A percentile compares a stretch with the other conserved stretches of the same genome.
Evolutionary conservation across 176 grass and related monocot species (phyloP).

Genomic region (Rhipidocladum racemiflorum): DNA sequence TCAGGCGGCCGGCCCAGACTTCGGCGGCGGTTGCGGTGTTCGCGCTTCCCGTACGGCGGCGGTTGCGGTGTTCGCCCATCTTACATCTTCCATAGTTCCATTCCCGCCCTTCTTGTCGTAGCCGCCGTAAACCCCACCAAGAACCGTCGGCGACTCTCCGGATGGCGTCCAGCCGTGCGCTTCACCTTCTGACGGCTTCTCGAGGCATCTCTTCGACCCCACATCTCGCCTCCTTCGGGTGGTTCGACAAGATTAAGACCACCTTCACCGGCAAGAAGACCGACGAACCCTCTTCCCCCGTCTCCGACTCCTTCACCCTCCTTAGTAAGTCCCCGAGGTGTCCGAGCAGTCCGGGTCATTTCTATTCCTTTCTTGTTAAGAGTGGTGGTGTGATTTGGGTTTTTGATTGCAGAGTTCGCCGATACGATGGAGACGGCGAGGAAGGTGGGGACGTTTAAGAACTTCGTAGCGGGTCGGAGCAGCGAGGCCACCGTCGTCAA

Average conservation of each 20-base stretch:
- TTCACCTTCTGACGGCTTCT: slow-evolving; percentile 35
- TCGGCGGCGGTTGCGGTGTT: no score
- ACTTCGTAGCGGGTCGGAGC: slow-evolving; percentile 60
- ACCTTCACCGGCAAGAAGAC: slow-evolving; percentile 73
- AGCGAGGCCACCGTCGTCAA: slow-evolving; percentile 58
- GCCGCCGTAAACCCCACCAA: neutral
- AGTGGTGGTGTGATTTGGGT: neutral
- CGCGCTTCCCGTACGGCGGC: no score
- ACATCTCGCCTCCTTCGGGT: slow-evolving; percentile 68
- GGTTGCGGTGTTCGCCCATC: no score
- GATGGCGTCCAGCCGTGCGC: slow-evolving; percentile 36
- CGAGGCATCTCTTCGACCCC: slow-evolving; percentile 70
- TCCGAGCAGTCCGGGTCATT: neutral
- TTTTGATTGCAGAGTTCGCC: slow-evolving; percentile 59
- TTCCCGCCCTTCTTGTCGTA: neutral
- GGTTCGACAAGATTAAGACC: slow-evolving; percentile 92
- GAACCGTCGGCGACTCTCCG: slow-evolving; percentile 16
- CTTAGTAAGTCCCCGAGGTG: slow-evolving; percentile 36
- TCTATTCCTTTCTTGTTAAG: neutral
- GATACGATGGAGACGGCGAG: slow-evolving; percentile 80
- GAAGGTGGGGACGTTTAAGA: slow-evolving; percentile 73
- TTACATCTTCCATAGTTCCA: neutral
- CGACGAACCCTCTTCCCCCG: slow-evolving; percentile 14
- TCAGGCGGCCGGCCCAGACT: no score
- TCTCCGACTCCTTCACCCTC: slow-evolving; percentile 57